Evolutionary conservation across 2,329 filamentous ascomycete species (phyloP).

Genomic region (Metarhizium guizhouense): DNA sequence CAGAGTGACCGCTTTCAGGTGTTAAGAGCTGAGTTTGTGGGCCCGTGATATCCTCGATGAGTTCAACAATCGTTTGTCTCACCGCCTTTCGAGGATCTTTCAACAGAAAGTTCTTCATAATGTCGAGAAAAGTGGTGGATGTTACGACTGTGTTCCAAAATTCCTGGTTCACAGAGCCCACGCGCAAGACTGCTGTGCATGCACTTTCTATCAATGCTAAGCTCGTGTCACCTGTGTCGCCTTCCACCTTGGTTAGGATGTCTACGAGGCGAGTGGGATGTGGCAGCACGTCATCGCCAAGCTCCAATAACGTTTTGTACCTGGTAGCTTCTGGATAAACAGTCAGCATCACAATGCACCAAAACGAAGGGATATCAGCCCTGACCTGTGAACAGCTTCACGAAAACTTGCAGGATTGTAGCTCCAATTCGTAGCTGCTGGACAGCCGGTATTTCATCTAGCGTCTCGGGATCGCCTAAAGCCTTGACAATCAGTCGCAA

Average conservation of each 20-base stretch:
- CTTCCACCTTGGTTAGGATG: slow-evolving; percentile 17
- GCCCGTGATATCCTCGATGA: slow-evolving; percentile 22
- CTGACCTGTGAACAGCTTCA: slow-evolving; percentile 19
- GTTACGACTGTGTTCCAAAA: slow-evolving; percentile 20
- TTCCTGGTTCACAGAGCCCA: slow-evolving; percentile 16
- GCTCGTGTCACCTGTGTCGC: slow-evolving; percentile 14
- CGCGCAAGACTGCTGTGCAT: slow-evolving; percentile 18
- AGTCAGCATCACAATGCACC: not conserved
- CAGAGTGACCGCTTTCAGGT: not conserved
- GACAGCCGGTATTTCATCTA: slow-evolving; percentile 23
- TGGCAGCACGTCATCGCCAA: slow-evolving; percentile 4
- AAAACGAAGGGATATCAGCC: not conserved
- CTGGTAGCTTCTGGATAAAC: not conserved
- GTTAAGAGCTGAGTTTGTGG: slow-evolving; percentile 6
- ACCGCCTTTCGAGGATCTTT: slow-evolving; percentile 16
- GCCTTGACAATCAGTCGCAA: slow-evolving; percentile 50
- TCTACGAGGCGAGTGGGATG: slow-evolving; percentile 11
- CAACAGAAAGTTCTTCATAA: slow-evolving; percentile 18
- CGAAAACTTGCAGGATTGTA: slow-evolving; percentile 19
- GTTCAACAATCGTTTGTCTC: slow-evolving; percentile 22
- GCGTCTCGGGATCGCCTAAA: slow-evolving; percentile 48
- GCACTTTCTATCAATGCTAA: slow-evolving; percentile 17
- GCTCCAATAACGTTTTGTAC: not conserved
- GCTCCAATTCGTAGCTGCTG: slow-evolving; percentile 19
- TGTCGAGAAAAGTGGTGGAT: slow-evolving; percentile 12